phyloP scores from a whole-genome alignment of 2,329 filamentous ascomycete genomes.

The Torrubiella hemipterigena region DNA sequence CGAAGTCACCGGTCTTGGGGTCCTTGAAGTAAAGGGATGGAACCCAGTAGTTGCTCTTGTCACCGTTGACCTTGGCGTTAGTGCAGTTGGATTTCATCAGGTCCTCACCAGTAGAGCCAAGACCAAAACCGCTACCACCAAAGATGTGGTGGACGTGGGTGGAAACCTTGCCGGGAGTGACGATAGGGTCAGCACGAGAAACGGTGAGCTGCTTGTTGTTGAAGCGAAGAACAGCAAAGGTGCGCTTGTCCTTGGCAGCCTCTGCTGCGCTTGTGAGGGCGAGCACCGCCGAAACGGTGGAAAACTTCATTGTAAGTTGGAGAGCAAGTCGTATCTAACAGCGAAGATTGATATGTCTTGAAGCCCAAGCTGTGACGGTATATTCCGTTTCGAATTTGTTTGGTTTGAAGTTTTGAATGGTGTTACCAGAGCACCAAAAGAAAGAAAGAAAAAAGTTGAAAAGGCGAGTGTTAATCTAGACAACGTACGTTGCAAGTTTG shows the following conservation, averaged over 20 bases:
- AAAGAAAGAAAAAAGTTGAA: conserved; percentile 3
- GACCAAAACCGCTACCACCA: conserved; percentile 56
- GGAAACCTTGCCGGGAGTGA: conserved; percentile 46
- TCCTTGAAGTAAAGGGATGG: conserved; percentile 59
- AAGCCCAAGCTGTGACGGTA: not conserved
- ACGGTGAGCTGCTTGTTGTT: conserved; percentile 51
- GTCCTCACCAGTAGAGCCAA: conserved; percentile 47
- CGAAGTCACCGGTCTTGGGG: conserved; percentile 48
- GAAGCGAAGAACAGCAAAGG: conserved; percentile 61
- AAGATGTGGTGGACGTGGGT: conserved; percentile 59
- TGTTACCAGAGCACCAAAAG: conserved; percentile 6
- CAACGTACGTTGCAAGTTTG: too few species aligned
- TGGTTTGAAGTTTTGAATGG: conserved; percentile 1
- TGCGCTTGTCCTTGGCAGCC: conserved; percentile 33
- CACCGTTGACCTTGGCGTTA: conserved; percentile 54
- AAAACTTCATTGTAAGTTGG: conserved; percentile 21
- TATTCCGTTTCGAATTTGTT: not conserved
- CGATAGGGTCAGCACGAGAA: conserved; percentile 55
- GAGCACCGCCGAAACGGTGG: conserved; percentile 18
- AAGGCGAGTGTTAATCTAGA: too few species aligned
- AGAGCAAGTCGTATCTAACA: not conserved
- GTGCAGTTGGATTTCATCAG: conserved; percentile 54
- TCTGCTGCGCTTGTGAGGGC: conserved; percentile 24
- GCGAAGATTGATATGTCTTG: not conserved
- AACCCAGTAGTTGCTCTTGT: conserved; percentile 69